phyloP scores from a whole-genome alignment of 2,329 filamentous ascomycete genomes.

The Diplocarpon rosae region DNA sequence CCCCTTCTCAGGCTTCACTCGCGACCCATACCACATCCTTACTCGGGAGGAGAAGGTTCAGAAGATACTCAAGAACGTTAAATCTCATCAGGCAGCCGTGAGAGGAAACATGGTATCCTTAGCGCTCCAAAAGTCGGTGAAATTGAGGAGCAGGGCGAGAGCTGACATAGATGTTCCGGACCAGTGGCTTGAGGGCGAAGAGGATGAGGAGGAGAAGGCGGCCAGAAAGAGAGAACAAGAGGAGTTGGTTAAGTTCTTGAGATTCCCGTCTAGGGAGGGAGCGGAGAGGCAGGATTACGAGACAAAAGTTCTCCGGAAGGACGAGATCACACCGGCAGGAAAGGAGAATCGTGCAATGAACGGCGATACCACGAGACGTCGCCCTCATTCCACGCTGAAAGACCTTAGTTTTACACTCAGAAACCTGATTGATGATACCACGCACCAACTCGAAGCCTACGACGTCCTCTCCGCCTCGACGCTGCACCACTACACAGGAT shows the following conservation, averaged over 20 bases:
- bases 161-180: constrained; percentile 4
- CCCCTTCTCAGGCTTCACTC: constrained; percentile 15
- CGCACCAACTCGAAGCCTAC: constrained; percentile 2
- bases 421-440: background rate
- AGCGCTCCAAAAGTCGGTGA: constrained; percentile 5
- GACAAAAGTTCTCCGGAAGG: background rate
- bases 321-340: background rate
- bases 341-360: background rate
- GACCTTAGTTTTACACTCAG: background rate
- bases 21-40: background rate
- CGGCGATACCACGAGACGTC: background rate
- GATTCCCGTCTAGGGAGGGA: constrained; percentile 24
- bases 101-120: constrained; percentile 16
- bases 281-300: constrained; percentile 9
- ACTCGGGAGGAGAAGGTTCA: constrained; percentile 10
- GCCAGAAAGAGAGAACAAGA: constrained; percentile 26
- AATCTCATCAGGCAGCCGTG: constrained; percentile 17
- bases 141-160: constrained; percentile 11
- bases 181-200: constrained; percentile 1
- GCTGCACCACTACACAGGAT: background rate
- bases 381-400: background rate
- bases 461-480: background rate
- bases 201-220: background rate
- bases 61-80: constrained; percentile 16
- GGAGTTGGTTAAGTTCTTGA: constrained; percentile 30